Conservation (phyloP, 371 early-diverging fungal genomes). For the Mortierella sp. region DNA sequence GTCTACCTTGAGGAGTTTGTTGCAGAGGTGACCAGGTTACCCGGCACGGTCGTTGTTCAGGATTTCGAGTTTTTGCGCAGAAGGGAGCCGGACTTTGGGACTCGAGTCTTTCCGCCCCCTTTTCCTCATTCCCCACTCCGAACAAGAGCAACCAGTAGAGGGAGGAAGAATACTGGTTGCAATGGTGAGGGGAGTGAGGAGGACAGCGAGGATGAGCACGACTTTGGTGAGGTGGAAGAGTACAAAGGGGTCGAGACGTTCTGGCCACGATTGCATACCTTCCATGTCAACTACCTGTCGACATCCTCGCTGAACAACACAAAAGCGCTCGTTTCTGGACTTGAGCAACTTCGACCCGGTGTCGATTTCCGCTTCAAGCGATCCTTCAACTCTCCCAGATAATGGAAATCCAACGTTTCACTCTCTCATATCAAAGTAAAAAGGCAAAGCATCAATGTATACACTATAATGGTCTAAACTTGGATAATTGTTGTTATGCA, state of each 20-base stretch:
- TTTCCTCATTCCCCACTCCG: not conserved
- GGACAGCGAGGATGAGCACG: not conserved
- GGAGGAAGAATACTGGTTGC: too few species aligned
- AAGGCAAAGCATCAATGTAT: too few species aligned
- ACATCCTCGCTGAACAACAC: too few species aligned
- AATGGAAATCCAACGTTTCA: too few species aligned
- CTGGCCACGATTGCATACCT: slow-evolving; percentile 15
- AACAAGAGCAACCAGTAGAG: not conserved
- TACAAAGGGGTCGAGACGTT: not conserved
- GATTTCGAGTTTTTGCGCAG: not conserved
- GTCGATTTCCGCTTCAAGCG: slow-evolving; percentile 6
- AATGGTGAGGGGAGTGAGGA: not conserved
- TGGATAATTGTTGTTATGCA: too few species aligned
- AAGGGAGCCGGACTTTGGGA: not conserved
- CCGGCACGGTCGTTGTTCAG: not conserved
- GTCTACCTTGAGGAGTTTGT: not conserved
- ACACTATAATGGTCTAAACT: too few species aligned
- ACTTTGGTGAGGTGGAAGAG: not conserved
- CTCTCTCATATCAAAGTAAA: too few species aligned
- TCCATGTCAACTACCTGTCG: slow-evolving; percentile 2
- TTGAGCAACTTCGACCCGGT: slow-evolving; percentile 13
- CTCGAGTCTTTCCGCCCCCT: not conserved
- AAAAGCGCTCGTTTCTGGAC: not conserved
- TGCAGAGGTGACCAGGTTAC: not conserved
- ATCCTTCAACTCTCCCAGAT: not conserved